Evolutionary conservation across 306 rosid species (phyloP).

Genomic region (Fagus crenata): DNA sequence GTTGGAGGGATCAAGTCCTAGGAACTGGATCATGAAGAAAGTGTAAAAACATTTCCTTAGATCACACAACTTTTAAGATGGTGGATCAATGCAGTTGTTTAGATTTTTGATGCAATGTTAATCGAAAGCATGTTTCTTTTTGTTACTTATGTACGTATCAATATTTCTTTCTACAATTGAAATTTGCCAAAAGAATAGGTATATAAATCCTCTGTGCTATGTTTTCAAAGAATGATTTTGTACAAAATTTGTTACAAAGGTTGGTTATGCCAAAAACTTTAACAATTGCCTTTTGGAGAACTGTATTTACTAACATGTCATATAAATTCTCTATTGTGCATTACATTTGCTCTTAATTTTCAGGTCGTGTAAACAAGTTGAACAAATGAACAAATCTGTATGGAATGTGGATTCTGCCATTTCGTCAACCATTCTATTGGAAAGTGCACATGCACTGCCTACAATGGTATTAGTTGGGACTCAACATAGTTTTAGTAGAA

Average conservation of each 20-base stretch:
- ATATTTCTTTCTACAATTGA: not conserved
- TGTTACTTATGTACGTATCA: not conserved
- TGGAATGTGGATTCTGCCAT: constrained; percentile 81
- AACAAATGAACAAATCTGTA: constrained; percentile 79
- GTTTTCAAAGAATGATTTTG: not conserved
- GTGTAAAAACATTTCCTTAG: not conserved
- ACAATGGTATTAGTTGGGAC: constrained; percentile 46
- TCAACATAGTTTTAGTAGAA: constrained; percentile 16
- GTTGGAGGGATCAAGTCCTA: constrained; percentile 1
- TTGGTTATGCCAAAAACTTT: not conserved
- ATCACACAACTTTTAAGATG: not conserved
- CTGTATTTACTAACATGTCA: constrained; percentile 1
- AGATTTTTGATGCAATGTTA: not conserved
- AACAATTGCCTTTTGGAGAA: not conserved
- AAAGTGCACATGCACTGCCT: constrained; percentile 66
- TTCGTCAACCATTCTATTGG: constrained; percentile 76
- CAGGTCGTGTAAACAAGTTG: constrained; percentile 87
- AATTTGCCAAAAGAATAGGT: not conserved
- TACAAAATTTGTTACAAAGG: too few relatives aligned
- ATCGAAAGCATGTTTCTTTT: not conserved
- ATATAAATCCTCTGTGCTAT: not conserved
- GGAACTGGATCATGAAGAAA: not conserved
- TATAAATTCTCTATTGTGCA: not conserved
- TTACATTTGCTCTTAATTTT: constrained; percentile 27
- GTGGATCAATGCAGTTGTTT: not conserved